Evolutionary conservation across 2,329 filamentous ascomycete genomes (phyloP).

Genomic region (Phoma sp.): DNA sequence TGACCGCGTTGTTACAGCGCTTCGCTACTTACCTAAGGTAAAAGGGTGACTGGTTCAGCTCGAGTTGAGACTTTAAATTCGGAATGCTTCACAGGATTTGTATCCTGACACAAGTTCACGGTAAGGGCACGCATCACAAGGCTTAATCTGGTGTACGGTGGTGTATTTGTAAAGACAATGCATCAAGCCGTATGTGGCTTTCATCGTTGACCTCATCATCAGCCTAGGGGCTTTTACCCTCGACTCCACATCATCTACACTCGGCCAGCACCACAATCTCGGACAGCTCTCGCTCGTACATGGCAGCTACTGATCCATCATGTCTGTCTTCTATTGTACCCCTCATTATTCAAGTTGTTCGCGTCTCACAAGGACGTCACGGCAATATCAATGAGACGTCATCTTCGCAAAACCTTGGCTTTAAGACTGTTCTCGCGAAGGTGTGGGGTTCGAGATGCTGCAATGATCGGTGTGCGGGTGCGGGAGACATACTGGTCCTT

Average conservation of each 20-base stretch:
- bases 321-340: background rate
- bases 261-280: background rate
- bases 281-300: background rate
- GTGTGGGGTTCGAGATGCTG: background rate
- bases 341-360: background rate
- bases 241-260: background rate
- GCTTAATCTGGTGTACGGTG: background rate
- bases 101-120: background rate
- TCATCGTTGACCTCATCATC: background rate
- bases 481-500: background rate
- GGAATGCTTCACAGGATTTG: background rate
- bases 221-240: background rate
- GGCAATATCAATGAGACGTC: background rate
- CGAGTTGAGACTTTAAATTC: background rate
- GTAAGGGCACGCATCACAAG: background rate
- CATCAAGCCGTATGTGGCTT: background rate
- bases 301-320: background rate
- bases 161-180: background rate
- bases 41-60: background rate
- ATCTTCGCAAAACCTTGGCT: background rate
- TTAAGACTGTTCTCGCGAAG: background rate
- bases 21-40: no score
- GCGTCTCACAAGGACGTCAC: background rate
- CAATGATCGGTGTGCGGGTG: slow-evolving; percentile 8
- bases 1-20: background rate